Conservation (phyloP, 306 rosid species). For the Malus sylvestris region DNA sequence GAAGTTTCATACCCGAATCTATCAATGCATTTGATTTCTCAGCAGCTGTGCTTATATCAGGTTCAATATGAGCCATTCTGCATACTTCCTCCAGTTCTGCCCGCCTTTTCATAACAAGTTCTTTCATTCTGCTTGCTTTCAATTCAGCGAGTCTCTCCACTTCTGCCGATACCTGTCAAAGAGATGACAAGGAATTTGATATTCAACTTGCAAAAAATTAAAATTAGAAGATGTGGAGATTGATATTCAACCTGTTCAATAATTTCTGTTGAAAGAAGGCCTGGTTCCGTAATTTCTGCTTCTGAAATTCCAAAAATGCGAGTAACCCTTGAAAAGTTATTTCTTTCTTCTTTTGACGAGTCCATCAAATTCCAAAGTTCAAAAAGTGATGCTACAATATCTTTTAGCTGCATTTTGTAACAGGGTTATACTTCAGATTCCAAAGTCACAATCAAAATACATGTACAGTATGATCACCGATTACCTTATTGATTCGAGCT, state of each 20-base stretch:
- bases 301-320: constrained; percentile 49
- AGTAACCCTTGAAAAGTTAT: constrained; percentile 48
- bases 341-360: constrained; percentile 73
- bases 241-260: constrained; percentile 62
- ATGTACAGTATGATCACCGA: background rate
- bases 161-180: constrained; percentile 73
- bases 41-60: constrained; percentile 77
- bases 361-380: constrained; percentile 99
- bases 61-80: constrained; percentile 69
- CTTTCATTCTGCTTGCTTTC: constrained; percentile 96
- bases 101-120: constrained; percentile 86
- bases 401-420: constrained; percentile 67
- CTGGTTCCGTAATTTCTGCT: constrained; percentile 57
- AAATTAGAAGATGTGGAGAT: constrained; percentile 2
- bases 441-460: background rate
- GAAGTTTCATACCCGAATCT: constrained; percentile 60
- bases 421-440: background rate
- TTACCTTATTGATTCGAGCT: constrained; percentile 70
- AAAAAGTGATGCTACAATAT: constrained; percentile 47
- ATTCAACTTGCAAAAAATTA: background rate
- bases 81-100: constrained; percentile 83
- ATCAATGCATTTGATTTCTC: constrained; percentile 91
- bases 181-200: constrained; percentile 5
- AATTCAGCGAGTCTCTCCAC: constrained; percentile 74
- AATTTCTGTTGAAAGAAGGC: constrained; percentile 62